These are phyloP conservation scores for Salvia miltiorrhiza DNA, from an alignment of 257 asterid species.

Conservation along the genomic window DNA sequence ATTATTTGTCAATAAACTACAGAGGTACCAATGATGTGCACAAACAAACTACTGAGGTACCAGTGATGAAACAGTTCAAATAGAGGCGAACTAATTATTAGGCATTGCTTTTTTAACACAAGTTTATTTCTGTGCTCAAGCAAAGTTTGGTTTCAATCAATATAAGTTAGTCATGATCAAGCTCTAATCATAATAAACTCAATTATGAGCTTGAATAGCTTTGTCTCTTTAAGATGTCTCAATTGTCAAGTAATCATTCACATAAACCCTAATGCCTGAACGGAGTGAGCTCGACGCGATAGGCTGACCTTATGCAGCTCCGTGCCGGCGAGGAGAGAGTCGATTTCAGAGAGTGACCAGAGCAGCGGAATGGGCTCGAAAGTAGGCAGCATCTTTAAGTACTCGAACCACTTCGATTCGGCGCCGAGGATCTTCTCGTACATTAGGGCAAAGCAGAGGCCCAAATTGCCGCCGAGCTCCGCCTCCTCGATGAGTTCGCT, in stretches of 20 bases:
- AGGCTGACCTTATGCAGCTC: constrained; percentile 71
- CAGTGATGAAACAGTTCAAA: neutral
- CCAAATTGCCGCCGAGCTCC: constrained; percentile 67
- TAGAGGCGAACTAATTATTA: neutral
- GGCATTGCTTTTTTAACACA: too few relatives aligned
- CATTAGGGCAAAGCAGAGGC: constrained; percentile 72
- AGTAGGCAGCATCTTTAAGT: constrained; percentile 60
- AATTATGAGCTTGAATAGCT: neutral
- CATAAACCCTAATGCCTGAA: neutral
- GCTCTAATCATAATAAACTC: neutral
- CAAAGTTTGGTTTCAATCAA: neutral
- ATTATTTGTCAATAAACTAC: constrained; percentile 7
- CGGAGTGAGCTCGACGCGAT: neutral
- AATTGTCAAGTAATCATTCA: neutral
- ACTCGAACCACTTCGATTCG: constrained; percentile 73
- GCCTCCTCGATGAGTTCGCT: constrained; percentile 62
- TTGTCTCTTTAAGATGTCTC: neutral
- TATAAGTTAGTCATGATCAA: neutral
- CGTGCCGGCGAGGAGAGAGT: constrained; percentile 72
- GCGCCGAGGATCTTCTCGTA: constrained; percentile 81
- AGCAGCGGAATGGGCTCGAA: constrained; percentile 82
- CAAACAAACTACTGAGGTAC: neutral
- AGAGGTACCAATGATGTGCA: neutral
- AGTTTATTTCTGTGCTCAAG: neutral
- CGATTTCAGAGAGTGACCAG: constrained; percentile 66